A percentile compares a stretch with the other conserved stretches of the same genome.
Conservation (phyloP, 2,329 filamentous ascomycete species). For the Emericellopsis cladophorae region DNA sequence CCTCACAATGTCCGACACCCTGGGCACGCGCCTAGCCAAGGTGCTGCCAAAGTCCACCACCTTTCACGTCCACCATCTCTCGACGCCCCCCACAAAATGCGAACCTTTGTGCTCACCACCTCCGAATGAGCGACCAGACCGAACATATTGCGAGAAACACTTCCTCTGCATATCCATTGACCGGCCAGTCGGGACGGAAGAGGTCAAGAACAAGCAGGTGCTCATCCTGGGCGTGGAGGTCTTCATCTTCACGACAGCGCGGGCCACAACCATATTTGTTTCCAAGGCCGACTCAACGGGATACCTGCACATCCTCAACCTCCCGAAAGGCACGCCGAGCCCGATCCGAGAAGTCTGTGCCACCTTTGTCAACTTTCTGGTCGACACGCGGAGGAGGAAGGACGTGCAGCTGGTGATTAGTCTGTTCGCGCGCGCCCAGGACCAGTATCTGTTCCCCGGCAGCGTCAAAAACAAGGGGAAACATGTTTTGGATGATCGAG, state of each 20-base stretch:
- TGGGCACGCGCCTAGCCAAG: slow-evolving; percentile 21
- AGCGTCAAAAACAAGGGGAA: slow-evolving; percentile 77
- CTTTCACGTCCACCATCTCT: slow-evolving; percentile 75
- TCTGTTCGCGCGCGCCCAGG: slow-evolving; percentile 82
- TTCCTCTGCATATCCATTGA: slow-evolving; percentile 46
- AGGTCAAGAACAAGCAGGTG: slow-evolving; percentile 30
- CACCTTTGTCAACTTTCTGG: slow-evolving; percentile 64
- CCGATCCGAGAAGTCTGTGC: slow-evolving; percentile 64
- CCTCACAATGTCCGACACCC: not conserved
- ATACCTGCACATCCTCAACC: slow-evolving; percentile 55
- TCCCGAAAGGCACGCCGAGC: slow-evolving; percentile 47
- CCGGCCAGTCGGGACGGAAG: slow-evolving; percentile 8
- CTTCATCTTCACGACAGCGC: slow-evolving; percentile 70
- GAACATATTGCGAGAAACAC: slow-evolving; percentile 80
- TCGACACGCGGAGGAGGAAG: slow-evolving; percentile 46
- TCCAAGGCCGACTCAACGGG: slow-evolving; percentile 97
- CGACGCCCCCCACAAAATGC: slow-evolving; percentile 65
- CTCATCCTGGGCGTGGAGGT: slow-evolving; percentile 78
- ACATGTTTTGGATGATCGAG: slow-evolving; percentile 83
- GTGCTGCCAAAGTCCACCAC: slow-evolving; percentile 39
- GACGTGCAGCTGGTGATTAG: slow-evolving; percentile 65
- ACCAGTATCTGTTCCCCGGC: slow-evolving; percentile 88
- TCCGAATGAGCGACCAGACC: slow-evolving; percentile 56
- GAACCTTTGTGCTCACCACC: slow-evolving; percentile 70
- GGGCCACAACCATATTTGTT: slow-evolving; percentile 79